Percentiles rank a stretch among this genome's conserved stretches.
Conservation (phyloP, 768 basidiomycete species). For the Boletus vinaceobasis region DNA sequence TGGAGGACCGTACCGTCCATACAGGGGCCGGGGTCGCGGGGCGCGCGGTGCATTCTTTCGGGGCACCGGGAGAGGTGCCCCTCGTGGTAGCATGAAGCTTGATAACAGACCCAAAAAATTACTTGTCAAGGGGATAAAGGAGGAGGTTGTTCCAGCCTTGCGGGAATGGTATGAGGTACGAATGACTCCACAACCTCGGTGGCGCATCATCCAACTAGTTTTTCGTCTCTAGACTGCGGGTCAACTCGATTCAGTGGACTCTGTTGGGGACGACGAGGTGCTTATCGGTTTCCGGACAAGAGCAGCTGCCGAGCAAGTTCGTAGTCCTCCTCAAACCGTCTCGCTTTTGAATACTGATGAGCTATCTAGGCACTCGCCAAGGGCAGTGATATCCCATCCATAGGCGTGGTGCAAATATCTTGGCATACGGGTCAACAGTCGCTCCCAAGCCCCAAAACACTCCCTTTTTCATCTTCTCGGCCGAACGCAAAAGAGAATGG, state of each 20-base stretch:
- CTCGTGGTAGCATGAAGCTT: constrained; percentile 77
- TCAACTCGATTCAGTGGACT: constrained; percentile 64
- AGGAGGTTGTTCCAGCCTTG: constrained; percentile 54
- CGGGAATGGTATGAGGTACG: constrained; percentile 82
- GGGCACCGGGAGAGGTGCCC: constrained; percentile 60
- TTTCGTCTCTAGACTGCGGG: constrained; percentile 51
- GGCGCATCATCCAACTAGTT: constrained; percentile 2
- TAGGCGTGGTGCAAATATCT: constrained; percentile 62
- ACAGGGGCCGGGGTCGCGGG: constrained; percentile 66
- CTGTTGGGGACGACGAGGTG: constrained; percentile 51
- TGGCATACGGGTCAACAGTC: constrained; percentile 52
- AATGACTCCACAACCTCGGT: not conserved
- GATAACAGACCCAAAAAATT: constrained; percentile 87
- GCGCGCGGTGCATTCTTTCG: constrained; percentile 56
- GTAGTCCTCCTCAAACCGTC: constrained; percentile 10
- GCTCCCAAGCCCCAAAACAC: constrained; percentile 17
- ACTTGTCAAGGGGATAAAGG: constrained; percentile 63
- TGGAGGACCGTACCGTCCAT: constrained; percentile 53
- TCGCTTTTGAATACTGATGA: constrained; percentile 8
- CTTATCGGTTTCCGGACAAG: constrained; percentile 71
- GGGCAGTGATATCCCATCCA: constrained; percentile 60
- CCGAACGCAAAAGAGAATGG: constrained; percentile 17
- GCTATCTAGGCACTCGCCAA: constrained; percentile 63
- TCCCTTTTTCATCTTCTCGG: constrained; percentile 21
- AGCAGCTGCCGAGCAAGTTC: constrained; percentile 72